Evolutionary conservation across 2,329 filamentous ascomycete species (phyloP).

Genomic region (Fusarium lateritium): DNA sequence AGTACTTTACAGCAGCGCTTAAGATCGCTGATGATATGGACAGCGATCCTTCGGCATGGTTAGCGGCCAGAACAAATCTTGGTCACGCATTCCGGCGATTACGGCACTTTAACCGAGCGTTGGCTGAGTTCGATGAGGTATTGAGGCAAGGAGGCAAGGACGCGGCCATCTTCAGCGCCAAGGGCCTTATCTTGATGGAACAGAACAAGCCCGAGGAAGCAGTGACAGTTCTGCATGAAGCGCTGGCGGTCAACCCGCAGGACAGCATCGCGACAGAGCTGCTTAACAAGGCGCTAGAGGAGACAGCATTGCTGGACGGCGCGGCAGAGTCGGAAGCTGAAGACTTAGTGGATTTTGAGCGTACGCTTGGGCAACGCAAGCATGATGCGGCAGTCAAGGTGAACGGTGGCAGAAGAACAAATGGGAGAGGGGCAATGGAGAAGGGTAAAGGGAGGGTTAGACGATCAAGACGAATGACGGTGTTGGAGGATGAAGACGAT

Average conservation of each 20-base stretch:
- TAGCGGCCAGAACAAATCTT: conserved; percentile 88
- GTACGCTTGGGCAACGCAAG: conserved; percentile 64
- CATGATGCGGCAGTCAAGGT: conserved; percentile 58
- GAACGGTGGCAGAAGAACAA: conserved; percentile 50
- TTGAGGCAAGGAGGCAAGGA: conserved; percentile 86
- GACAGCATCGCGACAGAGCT: conserved; percentile 86
- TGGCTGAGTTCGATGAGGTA: conserved; percentile 89
- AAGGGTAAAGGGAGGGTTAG: conserved; percentile 64
- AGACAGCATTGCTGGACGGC: conserved; percentile 66
- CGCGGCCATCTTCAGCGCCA: conserved; percentile 82
- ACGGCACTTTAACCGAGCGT: conserved; percentile 77
- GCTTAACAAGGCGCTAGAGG: conserved; percentile 78
- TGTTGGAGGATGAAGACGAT: conserved; percentile 54
- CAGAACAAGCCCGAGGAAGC: conserved; percentile 82
- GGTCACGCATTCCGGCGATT: conserved; percentile 87
- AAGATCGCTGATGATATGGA: conserved; percentile 84
- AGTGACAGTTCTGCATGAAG: conserved; percentile 86
- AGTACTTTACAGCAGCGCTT: conserved; percentile 84
- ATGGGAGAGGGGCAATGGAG: conserved; percentile 47
- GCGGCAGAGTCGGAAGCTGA: conserved; percentile 64
- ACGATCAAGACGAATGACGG: conserved; percentile 50
- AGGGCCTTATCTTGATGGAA: conserved; percentile 88
- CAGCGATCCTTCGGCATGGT: conserved; percentile 85
- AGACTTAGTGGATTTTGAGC: conserved; percentile 66
- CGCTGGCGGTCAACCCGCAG: conserved; percentile 82